Conservation (phyloP, 345 rosid genomes). For the Eucalyptus polyanthemos region DNA sequence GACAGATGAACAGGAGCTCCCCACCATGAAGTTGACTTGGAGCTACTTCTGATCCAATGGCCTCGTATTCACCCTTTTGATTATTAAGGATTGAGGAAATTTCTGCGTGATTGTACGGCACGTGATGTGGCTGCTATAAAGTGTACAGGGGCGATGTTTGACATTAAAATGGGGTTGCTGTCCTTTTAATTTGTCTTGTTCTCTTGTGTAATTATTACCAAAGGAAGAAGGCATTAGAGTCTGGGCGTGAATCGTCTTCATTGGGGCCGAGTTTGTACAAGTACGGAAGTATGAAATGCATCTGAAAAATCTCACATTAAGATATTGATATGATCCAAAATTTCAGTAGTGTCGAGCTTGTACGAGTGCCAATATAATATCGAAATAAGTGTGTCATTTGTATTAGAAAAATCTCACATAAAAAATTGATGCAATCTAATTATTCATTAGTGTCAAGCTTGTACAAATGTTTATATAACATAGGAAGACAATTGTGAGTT, state of each 20-base stretch:
- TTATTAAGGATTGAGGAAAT: not conserved
- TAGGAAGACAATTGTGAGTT: fast-evolving
- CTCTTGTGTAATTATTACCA: not conserved
- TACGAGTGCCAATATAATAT: not conserved
- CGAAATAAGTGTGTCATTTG: not conserved
- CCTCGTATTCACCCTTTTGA: not conserved
- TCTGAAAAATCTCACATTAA: not conserved
- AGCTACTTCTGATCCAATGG: not conserved
- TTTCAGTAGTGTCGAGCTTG: not conserved
- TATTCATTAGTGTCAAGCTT: too few species aligned
- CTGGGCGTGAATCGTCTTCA: not conserved
- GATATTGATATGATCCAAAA: not conserved
- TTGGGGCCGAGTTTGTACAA: not conserved
- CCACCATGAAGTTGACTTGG: not conserved
- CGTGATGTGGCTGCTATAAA: not conserved
- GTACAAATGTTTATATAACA: not conserved
- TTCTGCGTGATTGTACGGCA: not conserved
- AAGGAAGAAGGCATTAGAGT: not conserved
- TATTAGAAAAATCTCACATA: too few species aligned
- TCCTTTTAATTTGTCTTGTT: not conserved
- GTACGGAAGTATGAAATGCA: not conserved
- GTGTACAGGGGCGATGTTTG: not conserved
- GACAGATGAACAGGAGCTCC: not conserved
- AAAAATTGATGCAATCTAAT: too few species aligned
- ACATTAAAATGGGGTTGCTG: not conserved